Percentiles rank a stretch among this genome's conserved stretches.
These are phyloP conservation scores for Epithemia pelagica DNA, from an alignment of 108 stramenopile genomes.

Conservation along the genomic window DNA sequence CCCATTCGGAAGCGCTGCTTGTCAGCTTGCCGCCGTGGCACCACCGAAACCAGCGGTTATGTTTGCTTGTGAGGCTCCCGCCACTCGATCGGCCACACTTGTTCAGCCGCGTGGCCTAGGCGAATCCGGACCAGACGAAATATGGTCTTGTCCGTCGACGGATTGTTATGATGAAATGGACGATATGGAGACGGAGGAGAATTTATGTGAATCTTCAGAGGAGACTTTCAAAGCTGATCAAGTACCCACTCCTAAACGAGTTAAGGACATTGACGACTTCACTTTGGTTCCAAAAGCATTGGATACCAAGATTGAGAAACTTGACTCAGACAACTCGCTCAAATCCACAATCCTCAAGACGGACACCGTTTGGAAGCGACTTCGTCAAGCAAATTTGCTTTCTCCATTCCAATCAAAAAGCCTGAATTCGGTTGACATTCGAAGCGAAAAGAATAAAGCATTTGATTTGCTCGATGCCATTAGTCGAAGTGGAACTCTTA, in stretches of 20 bases:
- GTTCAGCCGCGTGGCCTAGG: background rate
- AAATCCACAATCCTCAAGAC: constrained; percentile 60
- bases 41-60: background rate
- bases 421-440: constrained; percentile 24
- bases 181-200: too few species aligned
- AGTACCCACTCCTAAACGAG: background rate
- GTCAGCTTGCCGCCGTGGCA: background rate
- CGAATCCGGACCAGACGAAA: background rate
- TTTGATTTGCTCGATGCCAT: constrained; percentile 81
- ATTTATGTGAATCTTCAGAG: background rate
- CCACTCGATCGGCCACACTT: background rate
- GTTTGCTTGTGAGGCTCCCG: background rate
- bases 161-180: too few species aligned
- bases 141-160: too few species aligned
- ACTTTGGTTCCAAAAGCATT: constrained; percentile 58
- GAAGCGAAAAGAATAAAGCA: constrained; percentile 61
- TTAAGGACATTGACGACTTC: constrained; percentile 29
- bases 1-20: background rate
- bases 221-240: background rate
- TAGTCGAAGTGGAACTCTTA: constrained; percentile 66
- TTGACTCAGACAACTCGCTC: constrained; percentile 38
- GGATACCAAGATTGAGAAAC: constrained; percentile 41
- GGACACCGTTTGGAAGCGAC: constrained; percentile 30
- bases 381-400: constrained; percentile 47
- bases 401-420: constrained; percentile 6